Conservation (phyloP, 257 asterid species). For the Ajuga chamaepitys region DNA sequence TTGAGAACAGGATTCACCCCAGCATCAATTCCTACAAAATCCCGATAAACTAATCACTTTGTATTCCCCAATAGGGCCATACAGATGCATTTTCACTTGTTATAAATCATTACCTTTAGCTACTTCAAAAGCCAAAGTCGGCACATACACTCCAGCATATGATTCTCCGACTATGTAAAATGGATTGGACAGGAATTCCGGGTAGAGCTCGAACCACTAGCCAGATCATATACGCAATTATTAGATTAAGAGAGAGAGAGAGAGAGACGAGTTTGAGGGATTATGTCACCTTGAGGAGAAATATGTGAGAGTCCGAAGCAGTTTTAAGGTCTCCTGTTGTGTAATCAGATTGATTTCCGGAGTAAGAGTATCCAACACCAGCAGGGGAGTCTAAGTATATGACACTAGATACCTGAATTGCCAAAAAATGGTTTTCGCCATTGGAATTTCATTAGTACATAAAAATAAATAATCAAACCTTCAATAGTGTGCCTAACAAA, state of each 20-base stretch:
- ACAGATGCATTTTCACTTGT: slow-evolving; percentile 12
- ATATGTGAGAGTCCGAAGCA: slow-evolving; percentile 68
- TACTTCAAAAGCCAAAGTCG: slow-evolving; percentile 82
- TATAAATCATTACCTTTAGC: slow-evolving; percentile 50
- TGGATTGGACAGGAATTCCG: slow-evolving; percentile 67
- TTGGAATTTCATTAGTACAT: background rate
- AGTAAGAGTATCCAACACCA: slow-evolving; percentile 90
- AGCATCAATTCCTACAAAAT: slow-evolving; percentile 58
- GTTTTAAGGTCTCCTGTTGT: slow-evolving; percentile 74
- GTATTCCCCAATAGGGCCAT: background rate
- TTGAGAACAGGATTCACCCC: slow-evolving; percentile 63
- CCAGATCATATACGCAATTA: slow-evolving; percentile 17
- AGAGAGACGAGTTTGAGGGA: background rate
- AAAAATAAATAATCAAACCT: background rate
- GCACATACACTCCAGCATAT: slow-evolving; percentile 91
- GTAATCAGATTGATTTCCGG: slow-evolving; percentile 58
- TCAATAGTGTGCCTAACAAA: background rate
- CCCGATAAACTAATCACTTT: background rate
- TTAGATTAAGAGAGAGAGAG: background rate
- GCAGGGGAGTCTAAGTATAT: slow-evolving; percentile 90
- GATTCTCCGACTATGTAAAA: slow-evolving; percentile 88
- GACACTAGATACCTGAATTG: slow-evolving; percentile 59
- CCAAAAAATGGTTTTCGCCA: background rate
- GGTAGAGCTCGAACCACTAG: slow-evolving; percentile 93
- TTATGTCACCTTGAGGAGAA: slow-evolving; percentile 71